Base-by-base conservation (phyloP, 495 filamentous ascomycete species). In the Letharia columbiana region DNA sequence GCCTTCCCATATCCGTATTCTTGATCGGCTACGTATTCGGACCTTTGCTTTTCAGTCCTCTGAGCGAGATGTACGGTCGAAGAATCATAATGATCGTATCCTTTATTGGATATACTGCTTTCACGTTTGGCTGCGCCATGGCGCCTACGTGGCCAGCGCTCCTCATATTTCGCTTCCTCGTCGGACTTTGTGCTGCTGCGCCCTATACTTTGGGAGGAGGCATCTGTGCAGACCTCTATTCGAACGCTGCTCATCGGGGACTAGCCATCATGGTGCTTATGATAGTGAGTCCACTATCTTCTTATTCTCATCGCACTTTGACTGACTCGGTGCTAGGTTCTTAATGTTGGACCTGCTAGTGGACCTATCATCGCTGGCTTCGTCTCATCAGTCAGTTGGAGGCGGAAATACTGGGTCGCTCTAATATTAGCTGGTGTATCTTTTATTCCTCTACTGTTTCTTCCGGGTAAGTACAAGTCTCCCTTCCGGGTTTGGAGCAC, bases 21-120 rank as follows among this genome's bases (percentile, higher is more conserved):
- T 76, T 90, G 0, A 76, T 86, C 31, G 87, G 85, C 2, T 87
- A 86, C 65, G 75, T 81, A 13, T 73, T 83, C 42, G 86, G 85
- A 0, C 84, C 86, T 9, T 64, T 87, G 9, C 60, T 84, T 3
- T 87, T 86, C 74, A 84, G 81, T 0, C 87, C 87, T 1, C 68
- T 89, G n/a, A 86, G 83, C 70, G 88, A 90, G 70, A 75, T 81
- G 28, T 83, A 83, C 66, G 87, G 87, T 20, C 78, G 87, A 20
- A 70, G 79, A 4, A 66, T 73, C 4, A 64, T 85, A 35, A 82
- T 86, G 62, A 74, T 80, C 63, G 69, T 72, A 8, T 77, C 77
- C 68, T 86, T 83, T 64, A 74, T 80, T 60, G 70, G 80, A n/a
- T 84, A 84, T 70, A 76, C 81, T 23, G 50, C 78, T 44, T 84